Percentiles rank a stretch among this genome's conserved stretches.
phyloP scores from a whole-genome alignment of 257 asterid genomes.

The Nicotiana paniculata region DNA sequence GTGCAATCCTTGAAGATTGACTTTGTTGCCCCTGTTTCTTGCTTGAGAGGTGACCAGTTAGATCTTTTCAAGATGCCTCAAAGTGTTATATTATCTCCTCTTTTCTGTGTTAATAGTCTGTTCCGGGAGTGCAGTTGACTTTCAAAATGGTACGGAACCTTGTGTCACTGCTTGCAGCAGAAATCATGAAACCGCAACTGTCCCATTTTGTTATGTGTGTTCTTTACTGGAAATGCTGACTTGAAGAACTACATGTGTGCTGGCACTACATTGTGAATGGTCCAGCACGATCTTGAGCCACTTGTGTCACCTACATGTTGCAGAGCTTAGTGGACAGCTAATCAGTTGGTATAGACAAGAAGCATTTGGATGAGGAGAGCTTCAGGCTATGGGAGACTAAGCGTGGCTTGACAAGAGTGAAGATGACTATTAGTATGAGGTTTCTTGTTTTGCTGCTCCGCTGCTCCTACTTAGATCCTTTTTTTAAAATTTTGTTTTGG shows the following conservation, averaged over 20 bases:
- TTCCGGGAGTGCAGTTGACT: background rate
- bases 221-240: background rate
- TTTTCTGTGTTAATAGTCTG: background rate
- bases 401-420: background rate
- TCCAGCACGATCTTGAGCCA: background rate
- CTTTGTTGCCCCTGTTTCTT: background rate
- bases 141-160: background rate
- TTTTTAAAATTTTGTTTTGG: background rate
- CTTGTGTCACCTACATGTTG: background rate
- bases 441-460: background rate
- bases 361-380: background rate
- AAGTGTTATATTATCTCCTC: background rate
- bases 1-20: constrained; percentile 79
- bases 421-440: background rate
- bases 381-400: background rate
- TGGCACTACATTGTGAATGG: background rate
- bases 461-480: background rate
- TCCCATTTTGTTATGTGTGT: background rate
- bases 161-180: background rate
- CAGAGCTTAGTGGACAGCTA: background rate
- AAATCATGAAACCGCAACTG: background rate
- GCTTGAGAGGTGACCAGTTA: background rate
- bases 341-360: background rate
- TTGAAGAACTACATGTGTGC: background rate
- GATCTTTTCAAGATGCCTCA: background rate